Evolutionary conservation across 257 asterid species (phyloP), one percentile per base, ranked within the genome.

Genomic region (Verbascum thapsus): DNA sequence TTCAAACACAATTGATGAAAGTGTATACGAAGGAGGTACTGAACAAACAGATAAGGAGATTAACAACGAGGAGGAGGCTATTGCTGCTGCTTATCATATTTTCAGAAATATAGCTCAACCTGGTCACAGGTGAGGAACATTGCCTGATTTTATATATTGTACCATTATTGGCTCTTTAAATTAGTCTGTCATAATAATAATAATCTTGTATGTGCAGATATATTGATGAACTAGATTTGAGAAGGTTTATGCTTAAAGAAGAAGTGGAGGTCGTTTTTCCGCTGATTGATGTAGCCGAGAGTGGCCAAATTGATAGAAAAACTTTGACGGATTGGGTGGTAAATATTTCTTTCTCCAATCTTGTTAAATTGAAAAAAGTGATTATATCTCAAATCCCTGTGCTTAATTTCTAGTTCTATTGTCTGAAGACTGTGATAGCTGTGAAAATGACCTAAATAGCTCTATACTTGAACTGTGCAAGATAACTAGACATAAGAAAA

Each of bases 241-340:
- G 82, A 60, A 81, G 91, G 78, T 91, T 88, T 88, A 79, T 86
- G 98, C 80, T 83, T 41, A 86, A 77, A 78, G 98, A 91, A 72
- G 91, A 91, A 76, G 95, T 85, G 43, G 96, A 91, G 53, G 23
- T 82, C 15, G 89, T 88, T 34, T 74, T 83, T 64, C 90, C 96
- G 17, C 78, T 87, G 88, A 83, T 88, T 52, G 88, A 80, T 58
- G 80, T 77, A 64, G 80, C 83, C 12, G 90, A 88, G 68, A 82
- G 83, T 0, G 87, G 95, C 57, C 79, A 63, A 43, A 86, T 88
- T 40, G 88, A 86, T 60, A 58, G 81, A 76, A 86, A 72, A 74
- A 57, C 81, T 57, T 69, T 88, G 68, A 86, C 79, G 2, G 90
- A 86, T 23, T 88, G 96, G 95, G 83, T 86, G 95, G 96, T 88